Conservation (phyloP, 371 early-diverging fungal genomes). For the Mortierella sp. region DNA sequence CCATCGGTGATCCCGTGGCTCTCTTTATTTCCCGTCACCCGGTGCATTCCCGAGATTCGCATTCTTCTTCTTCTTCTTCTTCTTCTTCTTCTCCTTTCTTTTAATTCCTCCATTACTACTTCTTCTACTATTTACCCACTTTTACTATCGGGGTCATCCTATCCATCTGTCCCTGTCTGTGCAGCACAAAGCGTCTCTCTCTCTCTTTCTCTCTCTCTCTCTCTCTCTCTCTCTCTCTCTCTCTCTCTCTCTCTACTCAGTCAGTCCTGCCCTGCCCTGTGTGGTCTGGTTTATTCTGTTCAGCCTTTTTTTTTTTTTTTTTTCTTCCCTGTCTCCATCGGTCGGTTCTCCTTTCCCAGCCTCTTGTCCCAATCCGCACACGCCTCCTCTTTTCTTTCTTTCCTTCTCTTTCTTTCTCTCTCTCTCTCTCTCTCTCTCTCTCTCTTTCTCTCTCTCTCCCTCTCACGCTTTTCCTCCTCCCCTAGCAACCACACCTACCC, state of each 20-base stretch:
- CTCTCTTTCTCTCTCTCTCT: neutral
- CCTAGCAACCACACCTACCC: neutral
- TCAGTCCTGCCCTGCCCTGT: too few relatives aligned
- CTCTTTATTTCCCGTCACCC: neutral
- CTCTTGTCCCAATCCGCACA: neutral
- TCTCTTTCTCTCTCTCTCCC: constrained; percentile 4
- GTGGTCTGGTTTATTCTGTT: too few relatives aligned
- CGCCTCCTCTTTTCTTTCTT: constrained; percentile 3
- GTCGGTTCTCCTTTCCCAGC: neutral
- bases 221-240: neutral
- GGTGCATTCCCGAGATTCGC: neutral
- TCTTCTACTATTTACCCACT: neutral
- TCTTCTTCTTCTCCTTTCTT: neutral
- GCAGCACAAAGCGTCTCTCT: neutral
- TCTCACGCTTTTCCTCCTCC: neutral
- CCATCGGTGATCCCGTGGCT: neutral
- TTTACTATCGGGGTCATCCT: neutral
- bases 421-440: constrained; percentile 1
- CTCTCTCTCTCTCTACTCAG: neutral
- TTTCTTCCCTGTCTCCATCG: neutral
- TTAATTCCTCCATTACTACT: neutral
- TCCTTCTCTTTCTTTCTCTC: neutral
- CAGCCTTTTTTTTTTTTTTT: too few relatives aligned
- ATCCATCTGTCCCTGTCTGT: constrained; percentile 1
- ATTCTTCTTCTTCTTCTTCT: neutral